Percentiles rank a stretch among this genome's conserved stretches.
Conservation (phyloP, 148 eudicot genomes). For the Chenopodium album region DNA sequence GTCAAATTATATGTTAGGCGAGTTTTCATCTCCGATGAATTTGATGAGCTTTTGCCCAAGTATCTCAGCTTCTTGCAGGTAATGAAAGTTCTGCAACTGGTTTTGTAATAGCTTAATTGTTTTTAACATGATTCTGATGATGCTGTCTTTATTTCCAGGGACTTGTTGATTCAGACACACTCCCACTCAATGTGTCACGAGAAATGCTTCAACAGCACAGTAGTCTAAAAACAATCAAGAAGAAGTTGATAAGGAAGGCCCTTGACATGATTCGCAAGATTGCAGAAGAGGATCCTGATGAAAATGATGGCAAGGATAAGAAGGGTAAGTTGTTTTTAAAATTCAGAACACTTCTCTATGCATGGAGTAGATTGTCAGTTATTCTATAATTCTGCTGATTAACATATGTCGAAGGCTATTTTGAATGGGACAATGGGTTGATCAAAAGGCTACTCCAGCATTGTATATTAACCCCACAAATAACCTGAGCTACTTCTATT, state of each 20-base stretch:
- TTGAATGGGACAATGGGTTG: not conserved
- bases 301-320: conserved; percentile 66
- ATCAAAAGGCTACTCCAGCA: not conserved
- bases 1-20: conserved; percentile 87
- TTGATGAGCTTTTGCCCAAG: conserved; percentile 95
- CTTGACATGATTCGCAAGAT: conserved; percentile 98
- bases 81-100: conserved; percentile 21
- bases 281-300: conserved; percentile 98
- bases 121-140: conserved; percentile 18
- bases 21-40: conserved; percentile 97
- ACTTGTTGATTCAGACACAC: conserved; percentile 96
- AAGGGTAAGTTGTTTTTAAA: conserved; percentile 48
- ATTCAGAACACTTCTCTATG: not conserved
- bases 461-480: not conserved
- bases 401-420: not conserved
- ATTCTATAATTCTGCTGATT: not conserved
- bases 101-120: not conserved
- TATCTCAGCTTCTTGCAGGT: conserved; percentile 88
- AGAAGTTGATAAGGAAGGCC: conserved; percentile 95
- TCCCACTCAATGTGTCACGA: conserved; percentile 96
- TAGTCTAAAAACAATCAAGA: conserved; percentile 96
- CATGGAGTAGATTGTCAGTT: not conserved
- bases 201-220: conserved; percentile 99
- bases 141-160: conserved; percentile 50
- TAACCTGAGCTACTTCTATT: not conserved